Base-by-base conservation (phyloP, 83 land plant species). In the Diphasiastrum complanatum region DNA sequence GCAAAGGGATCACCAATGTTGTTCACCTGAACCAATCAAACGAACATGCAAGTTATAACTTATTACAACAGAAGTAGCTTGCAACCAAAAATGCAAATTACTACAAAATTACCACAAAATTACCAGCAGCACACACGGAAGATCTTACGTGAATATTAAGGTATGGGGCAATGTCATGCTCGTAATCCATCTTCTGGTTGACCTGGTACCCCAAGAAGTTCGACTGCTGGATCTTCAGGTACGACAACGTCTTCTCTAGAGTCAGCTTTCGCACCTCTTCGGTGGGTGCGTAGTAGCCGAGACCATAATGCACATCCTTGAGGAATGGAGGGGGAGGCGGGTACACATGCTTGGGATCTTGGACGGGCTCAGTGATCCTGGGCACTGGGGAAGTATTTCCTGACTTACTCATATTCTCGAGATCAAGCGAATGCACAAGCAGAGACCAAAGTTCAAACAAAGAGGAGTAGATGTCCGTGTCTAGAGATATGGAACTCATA, bases 1-100 rank as follows among this genome's bases (percentile, higher is more conserved):
- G 20, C 11, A 20, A 60, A 60, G 20, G 63, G 51, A 34, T 60
- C 63, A 4, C 63, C 63, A 60, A 60, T 35, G 49, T 60, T 60
- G 1, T 60, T 60, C 2, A 60, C 18, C 63, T 60, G 54, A n/a
- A n/a, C n/a, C n/a, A n/a, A n/a, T n/a, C n/a, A n/a, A n/a, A n/a
- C n/a, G n/a, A n/a, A n/a, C n/a, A n/a, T n/a, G n/a, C n/a, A n/a
- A n/a, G n/a, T n/a, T n/a, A n/a, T n/a, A n/a, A n/a, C n/a, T n/a
- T n/a, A n/a, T n/a, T n/a, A n/a, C n/a, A n/a, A n/a, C n/a, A n/a
- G n/a, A n/a, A n/a, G n/a, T n/a, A n/a, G n/a, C n/a, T n/a, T n/a
- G n/a, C n/a, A n/a, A n/a, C n/a, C n/a, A n/a, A n/a, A n/a, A n/a
- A n/a, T n/a, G n/a, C n/a, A n/a, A n/a, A n/a, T n/a, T n/a, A n/a